These are phyloP conservation scores for Panaeolus cyanescens DNA, from an alignment of 768 basidiomycete species.

Conservation along the genomic window DNA sequence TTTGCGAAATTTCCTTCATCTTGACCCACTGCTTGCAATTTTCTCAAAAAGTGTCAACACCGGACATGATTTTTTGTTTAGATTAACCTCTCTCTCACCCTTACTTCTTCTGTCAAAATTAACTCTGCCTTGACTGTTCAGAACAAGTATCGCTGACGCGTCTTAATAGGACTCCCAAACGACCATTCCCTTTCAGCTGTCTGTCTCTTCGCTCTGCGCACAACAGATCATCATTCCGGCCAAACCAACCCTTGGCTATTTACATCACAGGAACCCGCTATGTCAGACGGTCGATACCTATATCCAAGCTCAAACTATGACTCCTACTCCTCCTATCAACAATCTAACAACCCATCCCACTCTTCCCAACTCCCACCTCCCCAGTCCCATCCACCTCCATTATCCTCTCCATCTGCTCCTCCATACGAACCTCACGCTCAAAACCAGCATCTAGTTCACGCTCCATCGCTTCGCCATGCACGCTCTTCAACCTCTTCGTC, in stretches of 20 bases:
- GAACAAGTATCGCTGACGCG: constrained; percentile 2
- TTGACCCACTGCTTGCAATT: not conserved
- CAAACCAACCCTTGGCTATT: constrained; percentile 6
- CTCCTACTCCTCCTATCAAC: constrained; percentile 17
- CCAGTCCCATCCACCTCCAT: constrained; percentile 21
- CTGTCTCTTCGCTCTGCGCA: not conserved
- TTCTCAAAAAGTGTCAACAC: not conserved
- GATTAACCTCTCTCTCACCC: constrained; percentile 2
- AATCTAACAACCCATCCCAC: constrained; percentile 15
- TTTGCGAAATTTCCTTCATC: not conserved
- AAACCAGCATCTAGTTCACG: constrained; percentile 16
- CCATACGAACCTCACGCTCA: constrained; percentile 20
- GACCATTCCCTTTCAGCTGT: constrained; percentile 6
- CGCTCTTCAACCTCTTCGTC: constrained; percentile 23
- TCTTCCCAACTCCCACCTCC: constrained; percentile 21
- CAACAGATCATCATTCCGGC: not conserved
- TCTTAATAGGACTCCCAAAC: constrained; percentile 4
- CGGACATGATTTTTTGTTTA: not conserved
- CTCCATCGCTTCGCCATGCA: constrained; percentile 20
- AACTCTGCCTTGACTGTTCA: not conserved
- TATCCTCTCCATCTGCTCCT: constrained; percentile 15
- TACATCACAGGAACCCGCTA: not conserved
- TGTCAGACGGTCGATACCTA: constrained; percentile 51
- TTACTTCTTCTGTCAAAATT: constrained; percentile 2
- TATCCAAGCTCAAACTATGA: constrained; percentile 48